Conservation (phyloP, 192 early-diverging fungal genomes). For the Coemansia sp. region DNA sequence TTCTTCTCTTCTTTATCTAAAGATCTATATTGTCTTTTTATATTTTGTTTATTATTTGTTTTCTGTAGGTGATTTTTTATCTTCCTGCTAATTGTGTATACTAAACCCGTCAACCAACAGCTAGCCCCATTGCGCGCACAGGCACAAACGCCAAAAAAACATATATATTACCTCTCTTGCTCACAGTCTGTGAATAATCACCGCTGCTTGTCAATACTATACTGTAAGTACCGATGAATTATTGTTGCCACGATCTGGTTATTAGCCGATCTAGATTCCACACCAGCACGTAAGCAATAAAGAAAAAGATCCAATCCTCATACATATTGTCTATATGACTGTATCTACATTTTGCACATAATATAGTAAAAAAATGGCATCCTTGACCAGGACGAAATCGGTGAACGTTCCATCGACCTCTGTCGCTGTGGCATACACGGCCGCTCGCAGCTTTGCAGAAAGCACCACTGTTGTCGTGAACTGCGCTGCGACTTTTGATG, state of each 20-base stretch:
- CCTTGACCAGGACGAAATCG: constrained; percentile 17
- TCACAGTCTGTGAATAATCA: not conserved
- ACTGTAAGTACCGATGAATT: not conserved
- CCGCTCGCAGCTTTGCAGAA: constrained; percentile 10
- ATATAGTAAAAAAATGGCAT: constrained; percentile 17
- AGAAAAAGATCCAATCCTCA: not conserved
- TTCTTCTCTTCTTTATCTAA: not conserved
- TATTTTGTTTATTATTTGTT: no score
- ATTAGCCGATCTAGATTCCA: not conserved
- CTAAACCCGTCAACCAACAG: not conserved
- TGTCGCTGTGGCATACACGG: constrained; percentile 39
- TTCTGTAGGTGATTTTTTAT: no score
- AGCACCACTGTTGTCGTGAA: constrained; percentile 25
- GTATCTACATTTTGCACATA: no score
- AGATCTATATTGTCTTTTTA: not conserved
- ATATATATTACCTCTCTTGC: not conserved
- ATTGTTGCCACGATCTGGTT: no score
- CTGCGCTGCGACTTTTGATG: not conserved
- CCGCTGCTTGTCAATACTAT: not conserved
- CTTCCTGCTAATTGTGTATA: not conserved
- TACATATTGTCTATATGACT: no score
- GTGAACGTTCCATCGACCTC: constrained; percentile 23
- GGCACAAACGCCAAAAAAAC: not conserved
- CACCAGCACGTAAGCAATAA: not conserved
- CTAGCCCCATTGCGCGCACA: not conserved